These are phyloP conservation scores for Fremontodendron californicum DNA, from an alignment of 345 rosid genomes.

Conservation along the genomic window DNA sequence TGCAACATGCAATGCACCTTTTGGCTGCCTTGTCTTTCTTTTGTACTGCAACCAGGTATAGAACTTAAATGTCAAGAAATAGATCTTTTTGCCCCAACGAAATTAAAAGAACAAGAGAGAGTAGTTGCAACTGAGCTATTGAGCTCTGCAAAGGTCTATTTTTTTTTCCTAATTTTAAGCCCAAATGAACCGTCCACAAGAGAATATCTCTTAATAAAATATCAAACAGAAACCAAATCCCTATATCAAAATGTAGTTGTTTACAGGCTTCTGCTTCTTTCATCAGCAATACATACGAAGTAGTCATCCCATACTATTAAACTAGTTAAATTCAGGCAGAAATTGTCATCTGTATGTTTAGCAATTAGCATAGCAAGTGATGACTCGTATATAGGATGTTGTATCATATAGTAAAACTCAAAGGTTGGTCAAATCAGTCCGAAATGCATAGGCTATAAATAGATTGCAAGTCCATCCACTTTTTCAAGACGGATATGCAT, in stretches of 20 bases:
- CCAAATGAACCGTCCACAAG: too few relatives aligned
- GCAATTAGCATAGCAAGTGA: not conserved
- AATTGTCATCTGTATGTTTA: not conserved
- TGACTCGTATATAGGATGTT: not conserved
- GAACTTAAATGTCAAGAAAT: constrained; percentile 4
- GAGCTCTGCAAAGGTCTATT: not conserved
- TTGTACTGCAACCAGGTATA: constrained; percentile 50
- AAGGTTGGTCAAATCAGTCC: not conserved
- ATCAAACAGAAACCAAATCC: not conserved
- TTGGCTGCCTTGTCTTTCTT: constrained; percentile 59
- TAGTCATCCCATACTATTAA: not conserved
- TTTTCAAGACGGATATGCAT: not conserved
- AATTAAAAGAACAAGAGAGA: not conserved
- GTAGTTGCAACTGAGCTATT: not conserved
- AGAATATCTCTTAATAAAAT: too few relatives aligned
- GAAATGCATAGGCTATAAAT: too few relatives aligned
- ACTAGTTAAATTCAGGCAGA: not conserved
- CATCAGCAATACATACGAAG: not conserved
- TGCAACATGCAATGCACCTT: constrained; percentile 58
- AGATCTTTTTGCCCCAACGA: not conserved
- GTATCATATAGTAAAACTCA: not conserved
- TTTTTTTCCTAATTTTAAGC: too few relatives aligned
- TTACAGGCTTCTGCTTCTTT: not conserved
- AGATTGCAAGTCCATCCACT: not conserved
- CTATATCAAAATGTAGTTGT: not conserved